These are phyloP conservation scores for Blastocystis sp. DNA, from an alignment of 352 stramenopile species.

Conservation along the genomic window DNA sequence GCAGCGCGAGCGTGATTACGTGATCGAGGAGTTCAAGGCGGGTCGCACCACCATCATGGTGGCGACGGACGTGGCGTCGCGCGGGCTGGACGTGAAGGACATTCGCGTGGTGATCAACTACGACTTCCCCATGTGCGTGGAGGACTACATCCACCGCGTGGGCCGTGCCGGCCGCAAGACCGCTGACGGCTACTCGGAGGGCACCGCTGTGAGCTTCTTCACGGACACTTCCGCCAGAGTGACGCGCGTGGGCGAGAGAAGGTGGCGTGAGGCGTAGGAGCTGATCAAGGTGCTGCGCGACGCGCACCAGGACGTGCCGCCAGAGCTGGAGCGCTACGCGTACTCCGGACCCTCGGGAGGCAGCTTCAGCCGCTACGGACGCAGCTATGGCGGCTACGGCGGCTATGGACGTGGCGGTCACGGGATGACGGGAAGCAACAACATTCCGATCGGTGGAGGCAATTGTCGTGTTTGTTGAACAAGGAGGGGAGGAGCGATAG, in stretches of 20 bases:
- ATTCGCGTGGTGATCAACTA: slow-evolving; percentile 99
- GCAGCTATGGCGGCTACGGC: slow-evolving; percentile 73
- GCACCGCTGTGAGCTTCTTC: slow-evolving; percentile 88
- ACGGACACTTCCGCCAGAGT: slow-evolving; percentile 82
- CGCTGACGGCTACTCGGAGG: slow-evolving; percentile 74
- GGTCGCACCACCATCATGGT: slow-evolving; percentile 89
- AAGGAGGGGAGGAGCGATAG: slow-evolving; percentile 4
- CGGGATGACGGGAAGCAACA: slow-evolving; percentile 62
- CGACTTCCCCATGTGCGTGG: slow-evolving; percentile 96
- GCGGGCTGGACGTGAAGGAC: slow-evolving; percentile 97
- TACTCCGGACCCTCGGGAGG: slow-evolving; percentile 76
- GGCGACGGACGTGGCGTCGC: slow-evolving; percentile 96
- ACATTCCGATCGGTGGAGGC: slow-evolving; percentile 28
- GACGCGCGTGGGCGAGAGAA: slow-evolving; percentile 70
- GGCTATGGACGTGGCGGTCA: slow-evolving; percentile 10
- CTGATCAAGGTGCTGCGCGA: slow-evolving; percentile 84
- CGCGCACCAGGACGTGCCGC: slow-evolving; percentile 82
- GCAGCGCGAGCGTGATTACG: slow-evolving; percentile 92
- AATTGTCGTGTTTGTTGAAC: slow-evolving; percentile 15
- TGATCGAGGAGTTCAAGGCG: slow-evolving; percentile 92
- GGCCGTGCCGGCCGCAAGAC: slow-evolving; percentile 94
- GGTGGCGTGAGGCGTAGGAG: slow-evolving; percentile 70
- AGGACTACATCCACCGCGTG: slow-evolving; percentile 97
- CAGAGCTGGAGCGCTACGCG: slow-evolving; percentile 78
- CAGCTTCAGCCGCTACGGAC: slow-evolving; percentile 66